Evolutionary conservation across 176 grass and related monocot genomes (phyloP).

Genomic region (Carex pumila): DNA sequence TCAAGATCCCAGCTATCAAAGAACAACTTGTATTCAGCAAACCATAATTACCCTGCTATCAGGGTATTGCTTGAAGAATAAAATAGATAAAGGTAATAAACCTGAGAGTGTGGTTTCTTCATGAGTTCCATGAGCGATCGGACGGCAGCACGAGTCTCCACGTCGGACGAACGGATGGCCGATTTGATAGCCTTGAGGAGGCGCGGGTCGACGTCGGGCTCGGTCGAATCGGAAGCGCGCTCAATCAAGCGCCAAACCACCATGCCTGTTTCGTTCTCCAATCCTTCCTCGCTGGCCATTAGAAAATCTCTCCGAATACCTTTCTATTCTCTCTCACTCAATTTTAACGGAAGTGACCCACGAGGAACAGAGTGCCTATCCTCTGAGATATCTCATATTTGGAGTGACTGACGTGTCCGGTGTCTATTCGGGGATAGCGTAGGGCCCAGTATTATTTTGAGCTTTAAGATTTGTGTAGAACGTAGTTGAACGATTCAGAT

Average conservation of each 20-base stretch:
- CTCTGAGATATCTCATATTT: no score
- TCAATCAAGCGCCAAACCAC: conserved; percentile 47
- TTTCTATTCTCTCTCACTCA: not conserved
- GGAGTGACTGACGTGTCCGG: no score
- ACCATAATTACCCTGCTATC: not conserved
- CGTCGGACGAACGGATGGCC: conserved; percentile 51
- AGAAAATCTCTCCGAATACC: not conserved
- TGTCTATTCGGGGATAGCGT: no score
- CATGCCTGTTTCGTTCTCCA: not conserved
- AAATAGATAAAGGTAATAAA: conserved; percentile 14
- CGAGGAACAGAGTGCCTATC: no score
- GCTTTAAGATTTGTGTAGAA: no score
- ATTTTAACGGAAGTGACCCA: not conserved
- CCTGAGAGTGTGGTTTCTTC: conserved; percentile 77
- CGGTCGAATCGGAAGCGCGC: conserved; percentile 62
- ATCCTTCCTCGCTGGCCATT: conserved; percentile 10
- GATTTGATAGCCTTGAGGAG: conserved; percentile 79
- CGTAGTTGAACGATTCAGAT: no score
- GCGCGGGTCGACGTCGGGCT: conserved; percentile 38
- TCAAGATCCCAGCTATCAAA: not conserved
- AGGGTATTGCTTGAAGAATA: not conserved
- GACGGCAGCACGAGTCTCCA: conserved; percentile 46
- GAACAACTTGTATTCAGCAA: not conserved
- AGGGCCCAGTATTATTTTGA: no score
- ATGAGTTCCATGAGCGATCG: conserved; percentile 53